Base-by-base conservation (phyloP, 176 grass and related monocot genomes). In the Poa annua region DNA sequence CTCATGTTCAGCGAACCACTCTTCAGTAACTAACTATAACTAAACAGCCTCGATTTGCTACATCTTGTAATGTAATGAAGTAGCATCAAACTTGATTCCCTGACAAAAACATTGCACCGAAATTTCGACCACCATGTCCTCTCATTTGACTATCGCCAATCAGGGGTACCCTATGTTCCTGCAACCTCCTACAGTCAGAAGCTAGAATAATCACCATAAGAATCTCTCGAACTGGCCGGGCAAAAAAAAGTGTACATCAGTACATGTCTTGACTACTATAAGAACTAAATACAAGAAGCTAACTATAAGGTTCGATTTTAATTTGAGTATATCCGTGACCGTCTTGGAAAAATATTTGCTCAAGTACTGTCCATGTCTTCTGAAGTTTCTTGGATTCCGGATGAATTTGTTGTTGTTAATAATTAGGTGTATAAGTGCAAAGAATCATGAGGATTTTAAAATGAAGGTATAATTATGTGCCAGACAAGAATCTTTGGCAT, bases 91-190 rank as follows among this genome's bases (percentile, higher is more conserved):
- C 65, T 74, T 78, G 88, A 86, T 86, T 90, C 88, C 76, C 74
- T 83, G 66, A 13, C 56, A 34, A 47, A 33, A 69, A 41, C 68
- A 52, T 15, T 66, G 88, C 79, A 67, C 75, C 75, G 49, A 84
- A 90, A 87, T 80, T 87, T 83, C 45, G 35, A 86, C 50, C 24
- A 47, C 55, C 54, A 54, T 35, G 60, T 78, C 73, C 56, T 48
- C 66, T 86, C 38, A 21, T 83, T 90, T 86, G 88, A 86, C 88
- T 33, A 85, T 68, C 87, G 38, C 36, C 70, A 34, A 79, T 79
- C 77, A 53, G 51, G 75, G 85, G 86, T 90, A 35, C 85, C 76
- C 48, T 80, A 12, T 90, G 88, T 84, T 87, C 80, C 84, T 90
- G 85, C 85, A 87, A 87, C 85, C 85, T 84, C 88, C 80, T 79